Evolutionary conservation across 257 asterid species (phyloP).

Genomic region (Petunia axillaris): DNA sequence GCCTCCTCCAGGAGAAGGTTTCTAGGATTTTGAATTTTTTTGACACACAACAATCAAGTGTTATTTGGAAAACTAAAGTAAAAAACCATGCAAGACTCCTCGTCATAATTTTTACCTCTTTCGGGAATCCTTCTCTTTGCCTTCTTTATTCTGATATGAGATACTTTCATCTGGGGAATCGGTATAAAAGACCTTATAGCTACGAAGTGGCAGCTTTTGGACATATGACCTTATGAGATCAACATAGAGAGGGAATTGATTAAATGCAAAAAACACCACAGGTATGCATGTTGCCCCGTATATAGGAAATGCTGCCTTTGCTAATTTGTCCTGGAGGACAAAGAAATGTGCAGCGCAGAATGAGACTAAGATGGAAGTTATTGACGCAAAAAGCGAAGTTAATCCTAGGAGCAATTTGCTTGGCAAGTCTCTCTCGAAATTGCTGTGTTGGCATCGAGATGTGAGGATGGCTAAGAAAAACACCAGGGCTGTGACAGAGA

Average conservation of each 20-base stretch:
- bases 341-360: slow-evolving; percentile 70
- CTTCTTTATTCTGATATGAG: slow-evolving; percentile 14
- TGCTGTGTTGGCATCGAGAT: slow-evolving; percentile 52
- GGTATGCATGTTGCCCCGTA: slow-evolving; percentile 51
- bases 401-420: slow-evolving; percentile 56
- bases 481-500: slow-evolving; percentile 61
- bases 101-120: not conserved
- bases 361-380: slow-evolving; percentile 56
- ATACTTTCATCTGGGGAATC: slow-evolving; percentile 8
- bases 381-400: slow-evolving; percentile 49
- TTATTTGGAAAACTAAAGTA: slow-evolving; percentile 5
- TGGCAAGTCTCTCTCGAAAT: slow-evolving; percentile 52
- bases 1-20: not conserved
- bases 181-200: slow-evolving; percentile 39
- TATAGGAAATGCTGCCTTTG: slow-evolving; percentile 43
- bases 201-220: slow-evolving; percentile 45
- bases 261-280: slow-evolving; percentile 44
- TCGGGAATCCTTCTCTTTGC: not conserved
- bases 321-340: slow-evolving; percentile 39
- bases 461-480: slow-evolving; percentile 65
- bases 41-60: not conserved
- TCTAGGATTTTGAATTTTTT: not conserved
- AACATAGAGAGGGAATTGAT: slow-evolving; percentile 55
- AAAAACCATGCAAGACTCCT: not conserved
- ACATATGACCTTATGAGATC: slow-evolving; percentile 56